Evolutionary conservation across 2,329 filamentous ascomycete species (phyloP).

Genomic region (Diaporthe humulicola): DNA sequence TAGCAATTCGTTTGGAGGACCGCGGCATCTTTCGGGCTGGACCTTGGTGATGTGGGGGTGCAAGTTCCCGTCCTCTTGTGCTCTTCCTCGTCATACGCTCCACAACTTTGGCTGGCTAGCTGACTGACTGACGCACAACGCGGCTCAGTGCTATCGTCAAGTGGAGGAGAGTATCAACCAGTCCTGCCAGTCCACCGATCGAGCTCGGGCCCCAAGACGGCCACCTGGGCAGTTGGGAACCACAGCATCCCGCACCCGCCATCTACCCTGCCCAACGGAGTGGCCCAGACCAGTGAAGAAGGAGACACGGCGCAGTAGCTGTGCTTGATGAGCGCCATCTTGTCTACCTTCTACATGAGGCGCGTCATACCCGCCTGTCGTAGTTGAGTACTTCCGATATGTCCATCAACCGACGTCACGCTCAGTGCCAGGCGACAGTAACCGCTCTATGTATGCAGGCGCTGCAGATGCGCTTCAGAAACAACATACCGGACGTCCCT

Average conservation of each 20-base stretch:
- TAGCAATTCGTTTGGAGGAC: slow-evolving; percentile 22
- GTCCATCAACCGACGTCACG: background rate
- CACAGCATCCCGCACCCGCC: slow-evolving; percentile 25
- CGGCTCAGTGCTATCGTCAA: slow-evolving; percentile 19
- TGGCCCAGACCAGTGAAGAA: slow-evolving; percentile 12
- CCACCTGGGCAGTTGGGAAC: slow-evolving; percentile 4
- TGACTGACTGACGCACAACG: background rate
- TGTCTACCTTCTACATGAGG: slow-evolving; percentile 6
- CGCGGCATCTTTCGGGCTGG: background rate
- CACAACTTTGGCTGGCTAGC: slow-evolving; percentile 15
- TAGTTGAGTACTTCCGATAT: slow-evolving; percentile 6
- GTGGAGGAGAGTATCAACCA: background rate
- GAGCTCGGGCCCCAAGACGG: slow-evolving; percentile 22
- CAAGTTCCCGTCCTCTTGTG: slow-evolving; percentile 15
- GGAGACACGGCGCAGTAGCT: background rate
- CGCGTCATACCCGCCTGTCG: slow-evolving; percentile 7
- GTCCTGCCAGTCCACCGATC: background rate
- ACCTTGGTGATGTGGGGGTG: slow-evolving; percentile 5
- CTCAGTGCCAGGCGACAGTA: slow-evolving; percentile 2
- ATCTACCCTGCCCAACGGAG: background rate
- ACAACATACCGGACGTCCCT: background rate
- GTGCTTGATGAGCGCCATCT: slow-evolving; percentile 4
- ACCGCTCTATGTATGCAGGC: background rate
- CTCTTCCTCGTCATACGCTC: slow-evolving; percentile 10
- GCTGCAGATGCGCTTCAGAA: slow-evolving; percentile 14